Conservation (phyloP, 2,329 filamentous ascomycete species). For the Paracoccidioides lutzii region DNA sequence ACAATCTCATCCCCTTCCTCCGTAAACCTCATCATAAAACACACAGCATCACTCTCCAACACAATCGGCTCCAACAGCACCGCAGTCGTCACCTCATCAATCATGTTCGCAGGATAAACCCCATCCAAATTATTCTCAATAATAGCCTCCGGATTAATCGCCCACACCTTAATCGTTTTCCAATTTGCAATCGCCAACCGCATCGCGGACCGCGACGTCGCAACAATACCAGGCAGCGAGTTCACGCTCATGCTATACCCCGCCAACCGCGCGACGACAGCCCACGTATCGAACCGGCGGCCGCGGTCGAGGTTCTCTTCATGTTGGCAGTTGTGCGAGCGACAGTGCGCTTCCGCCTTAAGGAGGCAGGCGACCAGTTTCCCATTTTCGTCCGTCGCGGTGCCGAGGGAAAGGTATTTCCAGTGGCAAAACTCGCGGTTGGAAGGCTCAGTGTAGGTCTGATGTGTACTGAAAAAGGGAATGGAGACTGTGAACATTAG, state of each 20-base stretch:
- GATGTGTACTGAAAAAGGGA: slow-evolving; percentile 29
- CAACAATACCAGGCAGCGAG: slow-evolving; percentile 27
- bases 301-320: slow-evolving; percentile 28
- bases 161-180: slow-evolving; percentile 31
- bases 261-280: slow-evolving; percentile 24
- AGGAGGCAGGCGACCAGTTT: slow-evolving; percentile 28
- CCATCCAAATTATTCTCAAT: slow-evolving; percentile 20
- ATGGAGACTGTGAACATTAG: slow-evolving; percentile 27
- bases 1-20: slow-evolving; percentile 26
- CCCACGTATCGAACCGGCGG: slow-evolving; percentile 26
- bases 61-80: slow-evolving; percentile 23
- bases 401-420: slow-evolving; percentile 30
- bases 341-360: slow-evolving; percentile 21
- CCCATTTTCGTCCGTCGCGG: slow-evolving; percentile 20
- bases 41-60: slow-evolving; percentile 26
- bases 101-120: slow-evolving; percentile 22
- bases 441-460: slow-evolving; percentile 8
- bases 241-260: slow-evolving; percentile 23
- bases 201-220: slow-evolving; percentile 23
- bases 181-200: slow-evolving; percentile 31
- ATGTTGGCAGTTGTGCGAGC: slow-evolving; percentile 21
- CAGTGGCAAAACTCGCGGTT: slow-evolving; percentile 20
- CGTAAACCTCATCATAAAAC: slow-evolving; percentile 25
- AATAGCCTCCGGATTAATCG: slow-evolving; percentile 25
- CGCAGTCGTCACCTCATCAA: slow-evolving; percentile 5